Evolutionary conservation across 2,329 filamentous ascomycete genomes (phyloP).

Genomic region (Fusarium longipes): DNA sequence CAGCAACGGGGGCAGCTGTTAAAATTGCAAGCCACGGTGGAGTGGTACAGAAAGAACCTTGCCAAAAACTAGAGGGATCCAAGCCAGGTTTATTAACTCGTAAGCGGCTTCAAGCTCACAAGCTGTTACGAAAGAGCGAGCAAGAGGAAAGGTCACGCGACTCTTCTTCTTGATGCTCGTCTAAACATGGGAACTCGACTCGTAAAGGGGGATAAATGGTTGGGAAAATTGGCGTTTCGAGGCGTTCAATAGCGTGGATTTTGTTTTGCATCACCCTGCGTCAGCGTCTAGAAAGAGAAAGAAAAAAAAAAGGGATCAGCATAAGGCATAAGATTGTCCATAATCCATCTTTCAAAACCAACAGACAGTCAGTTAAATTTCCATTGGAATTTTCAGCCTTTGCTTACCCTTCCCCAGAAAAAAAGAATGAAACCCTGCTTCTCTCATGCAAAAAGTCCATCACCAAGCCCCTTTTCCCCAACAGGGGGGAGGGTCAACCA

Average conservation of each 20-base stretch:
- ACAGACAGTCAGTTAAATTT: background rate
- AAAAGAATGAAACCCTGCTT: background rate
- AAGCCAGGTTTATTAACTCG: constrained; percentile 2
- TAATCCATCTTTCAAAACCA: background rate
- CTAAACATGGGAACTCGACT: background rate
- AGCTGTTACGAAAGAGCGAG: background rate
- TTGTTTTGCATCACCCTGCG: background rate
- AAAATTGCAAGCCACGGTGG: constrained; percentile 4
- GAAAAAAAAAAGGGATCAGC: background rate
- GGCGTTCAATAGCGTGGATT: constrained; percentile 6
- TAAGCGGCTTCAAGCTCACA: background rate
- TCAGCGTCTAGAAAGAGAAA: background rate
- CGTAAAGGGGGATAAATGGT: background rate
- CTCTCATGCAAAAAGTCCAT: background rate
- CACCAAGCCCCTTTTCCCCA: background rate
- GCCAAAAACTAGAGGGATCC: background rate
- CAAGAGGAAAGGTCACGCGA: background rate
- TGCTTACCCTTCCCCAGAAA: constrained; percentile 19
- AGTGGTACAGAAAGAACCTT: background rate
- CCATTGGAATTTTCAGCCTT: background rate
- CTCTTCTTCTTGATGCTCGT: background rate
- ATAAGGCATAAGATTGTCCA: background rate
- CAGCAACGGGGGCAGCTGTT: background rate
- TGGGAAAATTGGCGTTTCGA: background rate
- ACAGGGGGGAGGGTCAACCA: background rate